These are phyloP conservation scores for Penicillium vulpinum DNA, from an alignment of 2,329 filamentous ascomycete species.

Conservation along the genomic window DNA sequence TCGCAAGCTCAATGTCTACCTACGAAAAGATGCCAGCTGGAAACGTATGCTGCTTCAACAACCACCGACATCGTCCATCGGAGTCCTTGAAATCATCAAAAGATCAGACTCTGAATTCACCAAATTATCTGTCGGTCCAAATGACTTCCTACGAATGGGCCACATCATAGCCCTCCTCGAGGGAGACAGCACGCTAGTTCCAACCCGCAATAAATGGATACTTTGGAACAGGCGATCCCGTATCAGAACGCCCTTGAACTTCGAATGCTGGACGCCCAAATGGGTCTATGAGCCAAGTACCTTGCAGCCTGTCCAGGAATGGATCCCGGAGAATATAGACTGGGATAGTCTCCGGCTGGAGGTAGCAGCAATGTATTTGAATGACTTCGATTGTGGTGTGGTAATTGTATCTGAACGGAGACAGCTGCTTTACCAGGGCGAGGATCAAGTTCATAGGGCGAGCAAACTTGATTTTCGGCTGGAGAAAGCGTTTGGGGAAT, in stretches of 20 bases:
- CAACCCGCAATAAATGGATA: slow-evolving; percentile 11
- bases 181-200: slow-evolving; percentile 3
- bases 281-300: slow-evolving; percentile 8
- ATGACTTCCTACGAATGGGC: slow-evolving; percentile 1
- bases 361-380: slow-evolving; percentile 8
- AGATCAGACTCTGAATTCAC: slow-evolving; percentile 7
- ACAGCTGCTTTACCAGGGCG: slow-evolving; percentile 5
- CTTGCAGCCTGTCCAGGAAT: slow-evolving; percentile 1
- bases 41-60: slow-evolving; percentile 7
- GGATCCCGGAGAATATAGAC: slow-evolving; percentile 7
- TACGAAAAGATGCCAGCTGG: slow-evolving; percentile 10
- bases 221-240: slow-evolving; percentile 9
- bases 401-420: slow-evolving; percentile 9
- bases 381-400: slow-evolving; percentile 9
- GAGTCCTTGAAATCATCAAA: slow-evolving; percentile 9
- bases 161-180: slow-evolving; percentile 2
- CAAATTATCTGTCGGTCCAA: not conserved
- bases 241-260: slow-evolving; percentile 5
- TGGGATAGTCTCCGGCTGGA: slow-evolving; percentile 12
- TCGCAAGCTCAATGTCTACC: not conserved
- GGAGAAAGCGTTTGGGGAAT: not conserved
- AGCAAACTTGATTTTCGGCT: slow-evolving; percentile 8
- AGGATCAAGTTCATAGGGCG: slow-evolving; percentile 4
- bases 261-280: slow-evolving; percentile 6
- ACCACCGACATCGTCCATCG: slow-evolving; percentile 9